phyloP scores from a whole-genome alignment of 352 stramenopile genomes.

The Globisporangium middletonii region DNA sequence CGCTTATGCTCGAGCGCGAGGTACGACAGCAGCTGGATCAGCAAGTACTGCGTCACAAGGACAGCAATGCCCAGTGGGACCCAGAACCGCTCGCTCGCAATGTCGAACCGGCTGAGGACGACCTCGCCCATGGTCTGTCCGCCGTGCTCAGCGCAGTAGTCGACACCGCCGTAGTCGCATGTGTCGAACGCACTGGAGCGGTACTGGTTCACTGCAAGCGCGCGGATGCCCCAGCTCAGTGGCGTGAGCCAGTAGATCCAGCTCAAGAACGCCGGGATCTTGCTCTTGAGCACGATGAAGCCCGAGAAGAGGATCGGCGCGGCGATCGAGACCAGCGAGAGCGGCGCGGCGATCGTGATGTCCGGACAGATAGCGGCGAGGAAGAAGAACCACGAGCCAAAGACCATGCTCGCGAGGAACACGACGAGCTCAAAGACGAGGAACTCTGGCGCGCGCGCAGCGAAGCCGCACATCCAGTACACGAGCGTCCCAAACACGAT shows the following conservation, averaged over 20 bases:
- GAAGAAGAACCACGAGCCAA: constrained; percentile 47
- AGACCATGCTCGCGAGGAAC: constrained; percentile 39
- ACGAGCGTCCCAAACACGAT: constrained; percentile 75
- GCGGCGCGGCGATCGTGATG: constrained; percentile 26
- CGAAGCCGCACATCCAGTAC: constrained; percentile 78
- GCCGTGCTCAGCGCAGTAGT: constrained; percentile 11
- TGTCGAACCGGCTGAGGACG: constrained; percentile 27
- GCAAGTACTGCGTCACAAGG: constrained; percentile 29
- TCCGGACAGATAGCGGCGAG: constrained; percentile 25
- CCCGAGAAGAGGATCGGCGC: constrained; percentile 43
- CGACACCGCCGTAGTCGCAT: constrained; percentile 9
- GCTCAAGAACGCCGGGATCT: constrained; percentile 30
- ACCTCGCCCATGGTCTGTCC: constrained; percentile 34
- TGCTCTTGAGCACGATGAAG: constrained; percentile 40
- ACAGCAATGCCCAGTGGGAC: constrained; percentile 27
- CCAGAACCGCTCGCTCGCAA: constrained; percentile 22
- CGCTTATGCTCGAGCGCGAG: constrained; percentile 14
- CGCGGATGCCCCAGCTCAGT: constrained; percentile 19
- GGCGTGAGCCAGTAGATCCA: constrained; percentile 30
- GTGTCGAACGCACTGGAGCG: constrained; percentile 2
- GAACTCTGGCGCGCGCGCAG: constrained; percentile 20
- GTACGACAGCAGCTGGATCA: constrained; percentile 34
- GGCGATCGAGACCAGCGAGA: constrained; percentile 29
- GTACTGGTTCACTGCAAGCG: constrained; percentile 18
- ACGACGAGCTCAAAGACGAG: constrained; percentile 41